Conservation (phyloP, 768 basidiomycete species). For the Leucosporidium scottii region DNA sequence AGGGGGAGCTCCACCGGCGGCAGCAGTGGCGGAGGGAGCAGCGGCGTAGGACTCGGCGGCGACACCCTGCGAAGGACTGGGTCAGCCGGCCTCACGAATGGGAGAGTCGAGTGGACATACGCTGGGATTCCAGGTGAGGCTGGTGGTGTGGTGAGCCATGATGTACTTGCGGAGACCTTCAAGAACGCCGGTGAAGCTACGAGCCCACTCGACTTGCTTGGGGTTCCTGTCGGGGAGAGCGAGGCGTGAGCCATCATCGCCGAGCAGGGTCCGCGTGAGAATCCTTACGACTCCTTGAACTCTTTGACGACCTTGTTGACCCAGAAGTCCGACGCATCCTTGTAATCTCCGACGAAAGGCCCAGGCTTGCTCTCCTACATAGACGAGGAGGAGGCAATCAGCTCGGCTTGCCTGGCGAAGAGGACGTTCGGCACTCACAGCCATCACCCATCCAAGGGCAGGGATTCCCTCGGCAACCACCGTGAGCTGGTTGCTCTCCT, state of each 20-base stretch:
- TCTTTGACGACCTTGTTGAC: conserved; percentile 84
- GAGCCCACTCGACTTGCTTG: conserved; percentile 83
- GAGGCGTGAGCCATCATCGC: not conserved
- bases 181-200: conserved; percentile 59
- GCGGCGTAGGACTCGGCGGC: conserved; percentile 37
- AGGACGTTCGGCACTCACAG: conserved; percentile 50
- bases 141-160: conserved; percentile 75
- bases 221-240: conserved; percentile 56
- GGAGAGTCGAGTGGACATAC: conserved; percentile 52
- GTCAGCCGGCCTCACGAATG: conserved; percentile 32
- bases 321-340: conserved; percentile 80
- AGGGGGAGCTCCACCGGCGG: conserved; percentile 19
- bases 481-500: conserved; percentile 74
- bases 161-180: conserved; percentile 77
- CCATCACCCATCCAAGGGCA: conserved; percentile 77
- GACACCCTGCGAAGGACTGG: conserved; percentile 29
- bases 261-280: conserved; percentile 6
- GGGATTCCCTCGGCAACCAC: conserved; percentile 75
- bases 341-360: conserved; percentile 69
- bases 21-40: conserved; percentile 7
- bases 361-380: conserved; percentile 66
- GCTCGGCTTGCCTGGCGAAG: not conserved
- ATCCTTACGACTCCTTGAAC: conserved; percentile 85
- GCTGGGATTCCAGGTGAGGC: conserved; percentile 79
- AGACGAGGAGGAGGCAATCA: not conserved